Percentiles rank a stretch among this genome's conserved stretches.
These are phyloP conservation scores for Naganishia sp. DNA, from an alignment of 1,284 basidiomycete species.

Conservation along the genomic window DNA sequence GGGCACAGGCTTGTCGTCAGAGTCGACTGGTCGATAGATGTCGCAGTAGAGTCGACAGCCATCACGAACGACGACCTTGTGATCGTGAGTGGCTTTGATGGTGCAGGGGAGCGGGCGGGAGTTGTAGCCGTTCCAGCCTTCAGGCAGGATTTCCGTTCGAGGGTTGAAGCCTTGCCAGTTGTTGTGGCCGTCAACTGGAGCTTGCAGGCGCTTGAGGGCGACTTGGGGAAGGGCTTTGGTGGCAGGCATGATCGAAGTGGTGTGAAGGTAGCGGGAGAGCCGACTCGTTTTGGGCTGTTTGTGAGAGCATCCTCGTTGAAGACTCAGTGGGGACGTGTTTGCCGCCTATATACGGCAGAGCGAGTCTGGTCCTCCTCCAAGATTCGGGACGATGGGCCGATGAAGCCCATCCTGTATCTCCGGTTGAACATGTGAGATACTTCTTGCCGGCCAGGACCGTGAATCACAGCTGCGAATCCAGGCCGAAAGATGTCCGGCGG, in stretches of 20 bases:
- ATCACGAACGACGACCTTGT: constrained; percentile 38
- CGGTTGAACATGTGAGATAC: too few species aligned
- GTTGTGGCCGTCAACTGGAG: constrained; percentile 10
- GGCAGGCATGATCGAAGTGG: constrained; percentile 1
- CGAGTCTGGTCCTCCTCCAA: too few species aligned
- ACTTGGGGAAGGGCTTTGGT: constrained; percentile 20
- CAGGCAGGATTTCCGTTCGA: constrained; percentile 10
- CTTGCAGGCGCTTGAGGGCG: constrained; percentile 13
- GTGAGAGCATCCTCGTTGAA: too few species aligned
- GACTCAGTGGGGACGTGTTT: too few species aligned
- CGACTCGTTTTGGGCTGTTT: neutral
- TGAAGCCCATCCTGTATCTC: too few species aligned
- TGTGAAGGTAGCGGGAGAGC: neutral
- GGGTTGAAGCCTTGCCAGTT: constrained; percentile 17
- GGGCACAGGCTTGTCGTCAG: constrained; percentile 35
- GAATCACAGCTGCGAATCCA: too few species aligned
- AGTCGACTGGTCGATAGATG: constrained; percentile 37
- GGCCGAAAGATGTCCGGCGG: too few species aligned
- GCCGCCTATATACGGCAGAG: too few species aligned
- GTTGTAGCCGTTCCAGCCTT: constrained; percentile 21
- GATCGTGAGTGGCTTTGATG: constrained; percentile 24
- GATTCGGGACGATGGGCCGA: too few species aligned
- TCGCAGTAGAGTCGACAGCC: constrained; percentile 39
- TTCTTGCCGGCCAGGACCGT: too few species aligned
- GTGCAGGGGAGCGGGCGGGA: constrained; percentile 12